A percentile compares a stretch with the other conserved stretches of the same genome.
These are phyloP conservation scores for Tephrocybe sp. DNA, from an alignment of 768 basidiomycete species.

Conservation along the genomic window DNA sequence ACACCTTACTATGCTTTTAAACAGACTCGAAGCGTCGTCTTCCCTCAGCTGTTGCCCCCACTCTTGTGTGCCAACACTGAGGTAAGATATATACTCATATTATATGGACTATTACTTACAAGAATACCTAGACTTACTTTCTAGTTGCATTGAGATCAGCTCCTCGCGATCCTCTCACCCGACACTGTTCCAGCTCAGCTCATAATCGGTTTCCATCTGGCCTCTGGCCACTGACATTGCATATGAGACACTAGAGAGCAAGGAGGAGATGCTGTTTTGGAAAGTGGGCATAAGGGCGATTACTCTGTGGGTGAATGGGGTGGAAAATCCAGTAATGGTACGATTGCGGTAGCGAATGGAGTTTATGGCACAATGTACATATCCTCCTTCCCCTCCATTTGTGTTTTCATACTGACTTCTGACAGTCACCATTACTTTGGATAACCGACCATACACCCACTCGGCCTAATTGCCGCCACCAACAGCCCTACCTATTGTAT, in stretches of 20 bases:
- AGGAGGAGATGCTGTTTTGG: constrained; percentile 58
- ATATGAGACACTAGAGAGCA: constrained; percentile 48
- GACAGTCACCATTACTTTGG: constrained; percentile 70
- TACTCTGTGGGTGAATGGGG: constrained; percentile 57
- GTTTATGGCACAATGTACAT: constrained; percentile 82
- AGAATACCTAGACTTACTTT: no score
- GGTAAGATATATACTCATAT: no score
- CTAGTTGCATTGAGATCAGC: no score
- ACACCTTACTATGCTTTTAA: no score
- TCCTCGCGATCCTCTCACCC: no score
- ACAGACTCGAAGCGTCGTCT: no score
- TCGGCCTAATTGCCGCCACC: constrained; percentile 62
- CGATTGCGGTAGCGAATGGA: constrained; percentile 61
- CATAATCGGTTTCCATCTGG: constrained; percentile 70
- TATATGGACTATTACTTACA: no score
- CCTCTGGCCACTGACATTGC: constrained; percentile 47
- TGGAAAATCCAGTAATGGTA: constrained; percentile 41
- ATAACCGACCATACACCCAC: constrained; percentile 69
- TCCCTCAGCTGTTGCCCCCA: no score
- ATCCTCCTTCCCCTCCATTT: neutral
- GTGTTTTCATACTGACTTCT: constrained; percentile 26
- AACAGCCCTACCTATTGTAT: constrained; percentile 47
- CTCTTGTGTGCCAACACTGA: no score
- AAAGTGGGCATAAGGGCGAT: constrained; percentile 57
- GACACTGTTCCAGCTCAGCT: constrained; percentile 56